These are phyloP conservation scores for Coelastrella sp. DNA, from an alignment of 139 green algal species.

Conservation along the genomic window DNA sequence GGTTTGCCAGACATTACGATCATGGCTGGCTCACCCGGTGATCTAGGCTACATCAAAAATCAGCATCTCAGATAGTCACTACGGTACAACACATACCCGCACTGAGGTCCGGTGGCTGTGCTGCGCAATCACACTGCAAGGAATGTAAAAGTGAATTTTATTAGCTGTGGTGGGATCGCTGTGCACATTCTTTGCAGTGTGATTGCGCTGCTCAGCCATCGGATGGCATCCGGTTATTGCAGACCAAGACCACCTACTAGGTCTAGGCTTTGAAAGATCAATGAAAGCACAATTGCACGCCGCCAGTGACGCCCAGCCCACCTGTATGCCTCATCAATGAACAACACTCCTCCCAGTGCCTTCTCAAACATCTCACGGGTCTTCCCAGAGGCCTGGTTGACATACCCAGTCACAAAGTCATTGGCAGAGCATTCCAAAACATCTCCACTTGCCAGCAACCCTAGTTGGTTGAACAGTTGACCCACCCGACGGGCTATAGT, in stretches of 20 bases:
- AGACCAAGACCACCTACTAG: too few relatives aligned
- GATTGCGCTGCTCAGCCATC: too few relatives aligned
- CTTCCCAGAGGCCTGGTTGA: slow-evolving; percentile 53
- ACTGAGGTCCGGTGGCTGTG: neutral
- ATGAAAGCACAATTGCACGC: neutral
- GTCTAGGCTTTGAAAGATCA: too few relatives aligned
- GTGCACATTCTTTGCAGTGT: too few relatives aligned
- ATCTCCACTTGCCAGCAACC: slow-evolving; percentile 47
- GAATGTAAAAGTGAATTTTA: too few relatives aligned
- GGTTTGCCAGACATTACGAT: too few relatives aligned
- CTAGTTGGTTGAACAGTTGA: slow-evolving; percentile 57
- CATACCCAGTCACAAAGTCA: slow-evolving; percentile 62
- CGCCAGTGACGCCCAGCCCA: neutral
- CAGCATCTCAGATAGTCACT: too few relatives aligned
- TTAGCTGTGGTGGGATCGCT: too few relatives aligned
- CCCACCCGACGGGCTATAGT: slow-evolving; percentile 60
- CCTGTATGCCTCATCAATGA: slow-evolving; percentile 71
- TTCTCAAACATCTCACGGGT: slow-evolving; percentile 58
- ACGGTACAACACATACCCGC: neutral
- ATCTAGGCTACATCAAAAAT: too few relatives aligned
- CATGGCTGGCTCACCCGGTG: too few relatives aligned
- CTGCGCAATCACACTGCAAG: neutral
- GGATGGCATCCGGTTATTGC: too few relatives aligned
- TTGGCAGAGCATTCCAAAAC: slow-evolving; percentile 54
- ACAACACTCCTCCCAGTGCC: slow-evolving; percentile 58